Percentiles rank a stretch among this genome's conserved stretches.
These are phyloP conservation scores for Calonectria hawksworthii DNA, from an alignment of 2,329 filamentous ascomycete species.

Conservation along the genomic window DNA sequence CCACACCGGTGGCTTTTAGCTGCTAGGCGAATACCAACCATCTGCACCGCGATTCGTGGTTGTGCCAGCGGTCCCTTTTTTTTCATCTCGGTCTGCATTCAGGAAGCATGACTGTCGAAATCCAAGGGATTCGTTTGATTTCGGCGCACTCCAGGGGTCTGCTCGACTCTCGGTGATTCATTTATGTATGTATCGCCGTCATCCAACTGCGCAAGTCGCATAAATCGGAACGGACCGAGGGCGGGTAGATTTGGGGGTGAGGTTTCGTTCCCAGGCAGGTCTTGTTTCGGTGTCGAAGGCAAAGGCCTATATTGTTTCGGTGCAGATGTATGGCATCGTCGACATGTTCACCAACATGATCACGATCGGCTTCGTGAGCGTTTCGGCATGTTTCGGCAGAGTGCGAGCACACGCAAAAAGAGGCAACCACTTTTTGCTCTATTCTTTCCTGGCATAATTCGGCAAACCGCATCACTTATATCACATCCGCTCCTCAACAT, in stretches of 20 bases:
- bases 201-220: neutral
- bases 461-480: slow-evolving; percentile 31
- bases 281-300: neutral
- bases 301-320: neutral
- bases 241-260: neutral
- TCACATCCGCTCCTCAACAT: slow-evolving; percentile 10
- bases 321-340: neutral
- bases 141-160: neutral
- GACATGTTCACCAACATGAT: neutral
- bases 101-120: neutral
- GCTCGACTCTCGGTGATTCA: neutral
- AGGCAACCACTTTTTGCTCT: neutral
- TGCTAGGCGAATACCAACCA: neutral
- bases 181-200: neutral
- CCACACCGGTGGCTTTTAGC: neutral
- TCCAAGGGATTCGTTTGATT: neutral
- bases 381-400: neutral
- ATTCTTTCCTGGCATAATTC: neutral
- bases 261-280: neutral
- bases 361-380: neutral
- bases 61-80: neutral
- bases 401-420: neutral
- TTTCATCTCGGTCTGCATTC: neutral
- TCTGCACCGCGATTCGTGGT: slow-evolving; percentile 4
- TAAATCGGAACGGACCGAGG: slow-evolving; percentile 14